phyloP scores from a whole-genome alignment of 2,329 filamentous ascomycete species.

The Pseudonectria buxi region DNA sequence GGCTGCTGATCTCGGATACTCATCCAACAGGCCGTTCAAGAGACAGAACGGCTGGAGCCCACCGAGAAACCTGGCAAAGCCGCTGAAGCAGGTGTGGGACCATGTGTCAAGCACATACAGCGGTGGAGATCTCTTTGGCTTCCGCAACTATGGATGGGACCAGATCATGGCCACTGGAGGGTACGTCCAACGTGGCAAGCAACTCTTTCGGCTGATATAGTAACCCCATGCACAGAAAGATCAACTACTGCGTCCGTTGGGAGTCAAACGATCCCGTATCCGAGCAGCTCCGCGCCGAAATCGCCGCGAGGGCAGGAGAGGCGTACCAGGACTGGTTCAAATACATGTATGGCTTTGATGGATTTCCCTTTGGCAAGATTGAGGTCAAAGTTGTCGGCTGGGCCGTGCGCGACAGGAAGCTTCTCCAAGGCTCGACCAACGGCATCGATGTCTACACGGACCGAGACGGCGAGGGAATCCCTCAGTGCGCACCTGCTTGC shows the following conservation, averaged over 20 bases:
- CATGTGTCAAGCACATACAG: constrained; percentile 3
- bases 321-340: constrained; percentile 37
- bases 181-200: constrained; percentile 12
- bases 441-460: constrained; percentile 35
- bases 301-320: constrained; percentile 27
- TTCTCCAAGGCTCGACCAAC: constrained; percentile 30
- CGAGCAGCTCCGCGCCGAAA: constrained; percentile 29
- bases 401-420: constrained; percentile 31
- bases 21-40: constrained; percentile 9
- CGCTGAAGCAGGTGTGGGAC: constrained; percentile 15
- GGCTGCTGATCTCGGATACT: too few relatives aligned
- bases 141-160: constrained; percentile 25
- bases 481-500: constrained; percentile 32
- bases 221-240: constrained; percentile 2
- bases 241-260: constrained; percentile 35
- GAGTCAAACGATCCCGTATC: constrained; percentile 30
- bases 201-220: background rate
- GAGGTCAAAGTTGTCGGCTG: constrained; percentile 35
- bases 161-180: constrained; percentile 25
- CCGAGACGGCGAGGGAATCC: constrained; percentile 31
- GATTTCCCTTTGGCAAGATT: constrained; percentile 34
- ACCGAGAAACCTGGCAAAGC: constrained; percentile 4
- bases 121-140: constrained; percentile 10
- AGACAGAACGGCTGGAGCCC: background rate
- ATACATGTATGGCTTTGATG: constrained; percentile 35